Percentiles rank a stretch among this genome's conserved stretches.
Conservation (phyloP, 129 eudicot species). For the Logfia minima region DNA sequence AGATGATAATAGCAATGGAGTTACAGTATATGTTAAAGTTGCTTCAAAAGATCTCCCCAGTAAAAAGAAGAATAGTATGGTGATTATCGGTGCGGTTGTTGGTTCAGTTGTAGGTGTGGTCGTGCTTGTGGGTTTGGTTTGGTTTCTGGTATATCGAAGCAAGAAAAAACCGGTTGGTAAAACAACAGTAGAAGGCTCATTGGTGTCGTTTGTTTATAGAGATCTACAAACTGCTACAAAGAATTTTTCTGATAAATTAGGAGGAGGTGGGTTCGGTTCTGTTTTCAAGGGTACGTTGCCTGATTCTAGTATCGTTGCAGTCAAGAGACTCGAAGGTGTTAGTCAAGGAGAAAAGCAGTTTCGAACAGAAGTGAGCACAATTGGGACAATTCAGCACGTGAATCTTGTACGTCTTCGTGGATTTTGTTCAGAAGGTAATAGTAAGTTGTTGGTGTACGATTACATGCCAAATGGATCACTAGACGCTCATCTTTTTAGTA, state of each 20-base stretch:
- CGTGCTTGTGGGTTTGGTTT: slow-evolving; percentile 30
- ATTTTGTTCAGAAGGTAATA: slow-evolving; percentile 53
- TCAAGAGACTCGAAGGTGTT: slow-evolving; percentile 61
- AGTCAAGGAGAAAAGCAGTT: slow-evolving; percentile 75
- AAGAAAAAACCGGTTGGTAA: slow-evolving; percentile 14
- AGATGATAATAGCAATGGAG: slow-evolving; percentile 33
- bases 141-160: slow-evolving; percentile 23
- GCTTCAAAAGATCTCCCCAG: slow-evolving; percentile 43
- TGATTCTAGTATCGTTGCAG: slow-evolving; percentile 59
- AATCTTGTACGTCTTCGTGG: slow-evolving; percentile 67
- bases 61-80: slow-evolving; percentile 15
- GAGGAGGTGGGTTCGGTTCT: slow-evolving; percentile 64
- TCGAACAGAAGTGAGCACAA: slow-evolving; percentile 63
- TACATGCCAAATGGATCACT: slow-evolving; percentile 60
- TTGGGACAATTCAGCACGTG: slow-evolving; percentile 71
- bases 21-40: slow-evolving; percentile 37
- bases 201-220: slow-evolving; percentile 49
- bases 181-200: slow-evolving; percentile 42
- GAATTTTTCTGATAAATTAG: slow-evolving; percentile 49
- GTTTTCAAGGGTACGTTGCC: slow-evolving; percentile 51
- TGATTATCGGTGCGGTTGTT: slow-evolving; percentile 37
- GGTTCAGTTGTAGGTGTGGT: slow-evolving; percentile 37
- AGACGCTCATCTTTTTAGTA: slow-evolving; percentile 53
- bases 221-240: slow-evolving; percentile 57
- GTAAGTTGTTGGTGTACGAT: slow-evolving; percentile 57